Evolutionary conservation across 257 asterid species (phyloP).

Genomic region (Parsonsia alboflavescens): DNA sequence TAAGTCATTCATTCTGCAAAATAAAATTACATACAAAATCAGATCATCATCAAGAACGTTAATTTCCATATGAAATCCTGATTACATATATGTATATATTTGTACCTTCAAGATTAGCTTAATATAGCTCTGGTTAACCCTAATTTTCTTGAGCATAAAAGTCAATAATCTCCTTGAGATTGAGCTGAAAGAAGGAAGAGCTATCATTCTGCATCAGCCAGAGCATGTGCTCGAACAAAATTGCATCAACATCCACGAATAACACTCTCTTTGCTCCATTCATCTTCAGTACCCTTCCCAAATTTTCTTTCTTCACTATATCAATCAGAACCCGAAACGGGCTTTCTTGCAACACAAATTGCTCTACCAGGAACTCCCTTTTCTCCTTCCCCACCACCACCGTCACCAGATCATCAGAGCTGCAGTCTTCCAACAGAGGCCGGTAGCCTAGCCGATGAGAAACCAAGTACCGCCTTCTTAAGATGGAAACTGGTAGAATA

Average conservation of each 20-base stretch:
- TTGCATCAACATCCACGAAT: conserved; percentile 40
- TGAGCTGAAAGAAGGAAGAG: conserved; percentile 40
- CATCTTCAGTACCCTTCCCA: conserved; percentile 10
- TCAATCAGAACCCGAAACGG: conserved; percentile 31
- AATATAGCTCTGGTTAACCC: not conserved
- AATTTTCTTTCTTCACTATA: conserved; percentile 24
- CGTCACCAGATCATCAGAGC: conserved; percentile 18
- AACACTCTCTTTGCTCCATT: conserved; percentile 25
- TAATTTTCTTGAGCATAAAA: conserved; percentile 38
- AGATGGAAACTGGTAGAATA: conserved; percentile 25
- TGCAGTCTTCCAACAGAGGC: conserved; percentile 21
- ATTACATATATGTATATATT: too few relatives aligned
- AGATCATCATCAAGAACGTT: too few relatives aligned
- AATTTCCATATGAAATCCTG: too few relatives aligned
- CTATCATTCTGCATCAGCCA: conserved; percentile 45
- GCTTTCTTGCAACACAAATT: conserved; percentile 29
- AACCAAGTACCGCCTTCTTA: conserved; percentile 27
- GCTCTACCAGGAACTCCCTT: conserved; percentile 36
- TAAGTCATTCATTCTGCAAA: too few relatives aligned
- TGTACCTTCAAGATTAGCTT: too few relatives aligned
- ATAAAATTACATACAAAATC: too few relatives aligned
- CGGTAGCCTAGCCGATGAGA: conserved; percentile 24
- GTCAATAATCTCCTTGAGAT: conserved; percentile 37
- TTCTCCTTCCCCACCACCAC: conserved; percentile 39
- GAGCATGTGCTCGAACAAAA: conserved; percentile 42